Evolutionary conservation across 1,139 yeast genomes (phyloP).

Genomic region (Candida smagusa): DNA sequence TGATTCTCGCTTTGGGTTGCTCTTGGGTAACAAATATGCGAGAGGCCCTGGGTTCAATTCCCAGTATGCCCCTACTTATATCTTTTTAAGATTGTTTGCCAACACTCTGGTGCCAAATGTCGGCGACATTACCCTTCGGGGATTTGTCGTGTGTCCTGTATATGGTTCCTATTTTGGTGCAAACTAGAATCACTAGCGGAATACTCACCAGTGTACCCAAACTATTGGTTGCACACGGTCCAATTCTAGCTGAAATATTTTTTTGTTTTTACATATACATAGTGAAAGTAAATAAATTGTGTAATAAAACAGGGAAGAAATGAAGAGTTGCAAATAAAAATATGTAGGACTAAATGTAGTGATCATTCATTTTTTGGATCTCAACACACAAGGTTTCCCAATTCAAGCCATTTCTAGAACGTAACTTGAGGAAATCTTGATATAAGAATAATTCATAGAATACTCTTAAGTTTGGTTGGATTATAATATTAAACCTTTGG

Average conservation of each 20-base stretch:
- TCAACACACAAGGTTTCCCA: conserved; percentile 39
- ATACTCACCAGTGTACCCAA: conserved; percentile 65
- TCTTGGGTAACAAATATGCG: conserved; percentile 18
- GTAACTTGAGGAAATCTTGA: conserved; percentile 53
- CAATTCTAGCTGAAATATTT: conserved; percentile 10
- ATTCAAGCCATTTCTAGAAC: conserved; percentile 12
- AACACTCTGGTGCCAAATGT: conserved; percentile 61
- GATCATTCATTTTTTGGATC: conserved; percentile 31
- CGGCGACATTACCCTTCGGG: conserved; percentile 9
- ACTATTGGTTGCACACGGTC: conserved; percentile 10
- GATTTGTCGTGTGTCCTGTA: conserved; percentile 34
- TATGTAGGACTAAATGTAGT: conserved; percentile 19
- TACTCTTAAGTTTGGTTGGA: conserved; percentile 84
- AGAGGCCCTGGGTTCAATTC: conserved; percentile 36
- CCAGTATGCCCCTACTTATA: conserved; percentile 26
- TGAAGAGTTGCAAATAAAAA: not conserved
- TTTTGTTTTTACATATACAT: not conserved
- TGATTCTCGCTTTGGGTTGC: conserved; percentile 31
- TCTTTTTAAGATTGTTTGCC: conserved; percentile 13
- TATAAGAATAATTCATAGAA: conserved; percentile 81
- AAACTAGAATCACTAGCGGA: conserved; percentile 73
- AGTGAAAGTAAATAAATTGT: not conserved
- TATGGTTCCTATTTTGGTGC: conserved; percentile 94
- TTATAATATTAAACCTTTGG: conserved; percentile 79
- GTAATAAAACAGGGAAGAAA: not conserved